These are phyloP conservation scores for Yarrowia phangngaensis DNA, from an alignment of 805 yeast genomes.

Conservation along the genomic window DNA sequence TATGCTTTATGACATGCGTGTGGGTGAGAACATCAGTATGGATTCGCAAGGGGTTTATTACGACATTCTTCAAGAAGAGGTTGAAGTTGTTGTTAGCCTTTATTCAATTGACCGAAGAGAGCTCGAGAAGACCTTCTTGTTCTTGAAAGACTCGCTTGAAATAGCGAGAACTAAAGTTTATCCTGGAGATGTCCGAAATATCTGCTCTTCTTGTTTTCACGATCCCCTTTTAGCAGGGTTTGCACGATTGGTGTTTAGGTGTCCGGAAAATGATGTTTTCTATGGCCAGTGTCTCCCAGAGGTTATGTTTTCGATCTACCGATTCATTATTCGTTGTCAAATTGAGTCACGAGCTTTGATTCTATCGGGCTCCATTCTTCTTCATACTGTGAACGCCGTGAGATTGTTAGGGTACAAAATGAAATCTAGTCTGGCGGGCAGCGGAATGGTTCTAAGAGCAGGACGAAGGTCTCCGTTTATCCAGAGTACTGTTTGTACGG, in stretches of 20 bases:
- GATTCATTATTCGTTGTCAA: slow-evolving; percentile 3
- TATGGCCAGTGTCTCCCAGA: slow-evolving; percentile 6
- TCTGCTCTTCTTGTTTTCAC: slow-evolving; percentile 7
- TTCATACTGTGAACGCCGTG: slow-evolving; percentile 1
- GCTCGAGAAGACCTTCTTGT: neutral
- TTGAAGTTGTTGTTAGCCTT: slow-evolving; percentile 1
- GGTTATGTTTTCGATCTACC: slow-evolving; percentile 17
- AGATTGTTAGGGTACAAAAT: neutral
- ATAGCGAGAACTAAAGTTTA: neutral
- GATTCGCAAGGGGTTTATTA: slow-evolving; percentile 5
- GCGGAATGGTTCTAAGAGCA: slow-evolving; percentile 4
- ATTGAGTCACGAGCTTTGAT: slow-evolving; percentile 19
- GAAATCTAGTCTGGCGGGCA: neutral
- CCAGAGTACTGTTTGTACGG: neutral
- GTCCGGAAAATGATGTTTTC: neutral
- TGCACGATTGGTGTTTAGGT: neutral
- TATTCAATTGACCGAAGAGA: neutral
- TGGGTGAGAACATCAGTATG: slow-evolving; percentile 9
- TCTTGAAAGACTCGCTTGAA: neutral
- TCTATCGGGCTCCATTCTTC: slow-evolving; percentile 3
- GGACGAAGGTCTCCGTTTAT: neutral
- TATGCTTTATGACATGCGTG: slow-evolving; percentile 22
- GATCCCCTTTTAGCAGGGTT: slow-evolving; percentile 8
- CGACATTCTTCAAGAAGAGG: slow-evolving; percentile 9
- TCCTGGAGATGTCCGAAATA: slow-evolving; percentile 10